Base-by-base conservation (phyloP, 495 filamentous ascomycete genomes). In the Wilcoxina mikolae region DNA sequence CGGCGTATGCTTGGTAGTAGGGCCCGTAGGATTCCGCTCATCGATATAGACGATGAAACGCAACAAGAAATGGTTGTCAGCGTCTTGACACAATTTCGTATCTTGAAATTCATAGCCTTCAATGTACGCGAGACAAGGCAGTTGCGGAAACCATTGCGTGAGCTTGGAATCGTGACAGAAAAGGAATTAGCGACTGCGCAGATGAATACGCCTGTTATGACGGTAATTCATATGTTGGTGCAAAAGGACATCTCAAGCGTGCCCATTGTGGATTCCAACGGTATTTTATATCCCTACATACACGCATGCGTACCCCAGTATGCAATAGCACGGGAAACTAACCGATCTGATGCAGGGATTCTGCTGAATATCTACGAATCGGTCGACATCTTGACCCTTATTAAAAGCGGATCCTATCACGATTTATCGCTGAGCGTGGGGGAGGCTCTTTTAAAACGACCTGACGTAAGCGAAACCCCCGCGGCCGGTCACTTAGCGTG, bases 361-460 rank as follows among this genome's bases (percentile, higher is more conserved):
- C 78, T 99, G 1, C 79, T 95, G 58, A 99, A 99, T 66, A 87
- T 96, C 4, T 99, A 96, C 62, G 93, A 99, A 69, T 85, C 91
- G 5, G 89, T 99, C 44, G 91, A 99, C 71, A 87, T 99, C 42
- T 93, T 99, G 58, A 83, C 88, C 0, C 76, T 95, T 61, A 95
- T 99, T 66, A 93, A 91, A 66, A 89, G 87, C 10, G 88, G 88
- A 12, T 79, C 78, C 15, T 95, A 96, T 59, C 89, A 96, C 53
- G 91, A 95, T 57, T 73, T 96, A 53, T 78, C 83, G 41, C 76
- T 91, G 1, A 85, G 75, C 18, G 88, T 95, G 4, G 91, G 90
- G 3, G 90, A 95, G 53, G 90, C 90, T 4, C 71, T 99, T 55
- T 79, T 85, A 47, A 91, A 84, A 69, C 79, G 91, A 29, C 78